Percentiles rank a stretch among this genome's conserved stretches.
phyloP scores from a whole-genome alignment of 305 asterid genomes.

The Ajuga reptans region DNA sequence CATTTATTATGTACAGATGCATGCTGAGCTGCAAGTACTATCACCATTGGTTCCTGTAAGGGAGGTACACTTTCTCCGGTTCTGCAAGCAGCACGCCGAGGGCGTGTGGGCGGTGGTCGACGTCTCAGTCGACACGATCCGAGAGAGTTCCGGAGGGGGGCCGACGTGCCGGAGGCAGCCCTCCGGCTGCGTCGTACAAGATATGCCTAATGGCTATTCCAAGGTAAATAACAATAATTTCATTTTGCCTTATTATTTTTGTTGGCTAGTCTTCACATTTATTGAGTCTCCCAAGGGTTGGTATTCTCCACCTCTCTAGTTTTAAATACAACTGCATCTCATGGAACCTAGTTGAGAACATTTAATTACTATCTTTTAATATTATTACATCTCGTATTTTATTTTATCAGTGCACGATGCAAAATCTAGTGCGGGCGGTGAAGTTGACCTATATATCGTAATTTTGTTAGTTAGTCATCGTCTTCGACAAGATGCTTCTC shows the following conservation, averaged over 20 bases:
- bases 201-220: slow-evolving; percentile 92
- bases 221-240: slow-evolving; percentile 41
- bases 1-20: slow-evolving; percentile 38
- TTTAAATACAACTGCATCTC: slow-evolving; percentile 44
- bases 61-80: slow-evolving; percentile 73
- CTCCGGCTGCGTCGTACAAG: slow-evolving; percentile 91
- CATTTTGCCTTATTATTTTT: slow-evolving; percentile 19
- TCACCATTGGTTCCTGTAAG: slow-evolving; percentile 85
- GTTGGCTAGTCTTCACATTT: slow-evolving; percentile 36
- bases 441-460: slow-evolving; percentile 30
- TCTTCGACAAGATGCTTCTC: slow-evolving; percentile 38
- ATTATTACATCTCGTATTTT: neutral
- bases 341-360: slow-evolving; percentile 33
- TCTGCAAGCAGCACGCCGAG: slow-evolving; percentile 89
- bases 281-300: slow-evolving; percentile 36
- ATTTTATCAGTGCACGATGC: neutral
- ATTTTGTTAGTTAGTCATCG: neutral
- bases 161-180: slow-evolving; percentile 73
- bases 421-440: neutral
- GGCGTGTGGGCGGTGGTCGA: slow-evolving; percentile 96
- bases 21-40: slow-evolving; percentile 74
- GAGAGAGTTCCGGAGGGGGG: slow-evolving; percentile 38
- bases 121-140: slow-evolving; percentile 59
- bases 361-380: slow-evolving; percentile 25
- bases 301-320: slow-evolving; percentile 37